These are phyloP conservation scores for Phytopythium ostracodes DNA, from an alignment of 352 stramenopile genomes.

Conservation along the genomic window DNA sequence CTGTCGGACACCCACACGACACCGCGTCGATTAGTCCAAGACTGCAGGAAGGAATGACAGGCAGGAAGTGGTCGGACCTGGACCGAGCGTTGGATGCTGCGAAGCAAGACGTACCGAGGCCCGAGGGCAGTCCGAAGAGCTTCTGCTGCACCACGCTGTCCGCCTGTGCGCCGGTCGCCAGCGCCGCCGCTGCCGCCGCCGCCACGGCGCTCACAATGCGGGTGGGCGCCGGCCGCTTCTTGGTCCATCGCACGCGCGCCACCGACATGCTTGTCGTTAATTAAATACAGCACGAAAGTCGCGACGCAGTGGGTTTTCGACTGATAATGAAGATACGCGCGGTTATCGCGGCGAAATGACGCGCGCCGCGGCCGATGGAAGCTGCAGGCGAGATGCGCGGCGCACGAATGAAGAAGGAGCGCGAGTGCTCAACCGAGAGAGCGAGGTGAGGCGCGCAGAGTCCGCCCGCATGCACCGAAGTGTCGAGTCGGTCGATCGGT, in stretches of 20 bases:
- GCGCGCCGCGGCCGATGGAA: no score
- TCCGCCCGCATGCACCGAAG: background rate
- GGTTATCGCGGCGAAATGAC: background rate
- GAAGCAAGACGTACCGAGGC: slow-evolving; percentile 28
- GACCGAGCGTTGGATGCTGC: no score
- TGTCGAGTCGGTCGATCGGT: background rate
- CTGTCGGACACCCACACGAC: slow-evolving; percentile 8
- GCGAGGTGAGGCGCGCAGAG: background rate
- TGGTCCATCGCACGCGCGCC: background rate
- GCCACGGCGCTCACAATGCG: background rate
- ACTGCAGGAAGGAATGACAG: background rate
- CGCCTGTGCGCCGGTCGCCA: background rate
- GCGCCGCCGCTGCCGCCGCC: background rate
- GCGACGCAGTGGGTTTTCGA: background rate
- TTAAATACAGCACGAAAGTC: background rate
- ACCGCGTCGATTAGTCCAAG: no score
- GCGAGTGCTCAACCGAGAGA: background rate
- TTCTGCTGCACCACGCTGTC: slow-evolving; percentile 54
- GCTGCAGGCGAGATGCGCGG: background rate
- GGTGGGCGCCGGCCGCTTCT: slow-evolving; percentile 5
- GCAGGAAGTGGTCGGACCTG: no score
- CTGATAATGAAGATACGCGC: background rate
- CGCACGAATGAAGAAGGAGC: background rate
- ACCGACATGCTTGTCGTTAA: background rate
- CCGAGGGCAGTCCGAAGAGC: slow-evolving; percentile 65